These are phyloP conservation scores for Acmispon strigosus DNA, from an alignment of 306 rosid genomes.

Conservation along the genomic window DNA sequence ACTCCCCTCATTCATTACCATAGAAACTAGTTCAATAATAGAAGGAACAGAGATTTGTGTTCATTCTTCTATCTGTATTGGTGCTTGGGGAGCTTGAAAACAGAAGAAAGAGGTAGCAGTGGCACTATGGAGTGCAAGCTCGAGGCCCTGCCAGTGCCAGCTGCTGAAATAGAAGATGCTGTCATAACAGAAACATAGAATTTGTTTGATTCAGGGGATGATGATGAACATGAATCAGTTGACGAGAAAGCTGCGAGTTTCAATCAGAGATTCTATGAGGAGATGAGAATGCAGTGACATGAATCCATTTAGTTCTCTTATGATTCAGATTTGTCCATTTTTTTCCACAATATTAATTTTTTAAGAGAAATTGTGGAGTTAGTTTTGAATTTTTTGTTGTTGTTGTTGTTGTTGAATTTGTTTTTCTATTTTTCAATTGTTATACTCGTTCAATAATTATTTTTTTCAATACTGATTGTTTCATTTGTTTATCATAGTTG, in stretches of 20 bases:
- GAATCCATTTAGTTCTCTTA: constrained; percentile 15
- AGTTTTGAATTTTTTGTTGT: neutral
- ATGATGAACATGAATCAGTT: constrained; percentile 38
- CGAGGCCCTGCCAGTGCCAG: constrained; percentile 25
- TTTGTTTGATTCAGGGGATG: constrained; percentile 31
- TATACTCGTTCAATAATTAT: neutral
- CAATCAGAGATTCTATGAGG: constrained; percentile 52
- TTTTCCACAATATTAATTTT: constrained; percentile 5
- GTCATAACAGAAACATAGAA: neutral
- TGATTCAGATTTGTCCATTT: neutral
- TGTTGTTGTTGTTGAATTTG: neutral
- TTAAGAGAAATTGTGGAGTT: constrained; percentile 23
- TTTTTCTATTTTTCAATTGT: neutral
- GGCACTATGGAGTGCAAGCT: constrained; percentile 10
- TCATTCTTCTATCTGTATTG: constrained; percentile 38
- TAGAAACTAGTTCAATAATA: constrained; percentile 7
- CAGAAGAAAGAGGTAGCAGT: neutral
- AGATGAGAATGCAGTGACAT: constrained; percentile 57
- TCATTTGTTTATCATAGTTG: neutral
- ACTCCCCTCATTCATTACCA: constrained; percentile 39
- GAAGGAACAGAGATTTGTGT: constrained; percentile 9
- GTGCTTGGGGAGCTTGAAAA: constrained; percentile 35
- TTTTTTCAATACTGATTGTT: neutral
- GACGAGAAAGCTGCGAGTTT: constrained; percentile 63
- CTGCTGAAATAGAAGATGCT: neutral